phyloP scores from a whole-genome alignment of 257 asterid species.

The Knoxia roxburghii region DNA sequence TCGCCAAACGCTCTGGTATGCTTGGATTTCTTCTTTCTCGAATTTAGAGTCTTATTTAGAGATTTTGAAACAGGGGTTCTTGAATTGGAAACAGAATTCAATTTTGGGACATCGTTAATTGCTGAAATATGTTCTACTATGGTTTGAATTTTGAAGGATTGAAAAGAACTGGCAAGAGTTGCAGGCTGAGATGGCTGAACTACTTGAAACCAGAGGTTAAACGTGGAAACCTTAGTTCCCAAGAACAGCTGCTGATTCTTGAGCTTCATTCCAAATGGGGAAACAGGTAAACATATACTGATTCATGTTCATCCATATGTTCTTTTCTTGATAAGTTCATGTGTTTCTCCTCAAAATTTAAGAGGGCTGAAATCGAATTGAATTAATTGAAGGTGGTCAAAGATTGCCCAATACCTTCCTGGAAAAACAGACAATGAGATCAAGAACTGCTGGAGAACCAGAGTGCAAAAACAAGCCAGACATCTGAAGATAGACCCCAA shows the following conservation, averaged over 20 bases:
- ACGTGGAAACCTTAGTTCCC: slow-evolving; percentile 32
- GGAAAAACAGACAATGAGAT: no score
- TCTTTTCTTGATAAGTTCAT: no score
- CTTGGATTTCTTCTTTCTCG: no score
- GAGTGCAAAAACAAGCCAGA: slow-evolving; percentile 34
- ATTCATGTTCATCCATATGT: no score
- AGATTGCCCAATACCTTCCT: slow-evolving; percentile 30
- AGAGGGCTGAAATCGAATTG: no score
- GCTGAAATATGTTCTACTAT: not conserved
- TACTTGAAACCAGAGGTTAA: slow-evolving; percentile 37
- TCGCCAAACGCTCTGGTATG: slow-evolving; percentile 34
- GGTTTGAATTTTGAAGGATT: slow-evolving; percentile 18
- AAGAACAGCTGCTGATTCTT: slow-evolving; percentile 37
- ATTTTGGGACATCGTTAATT: no score
- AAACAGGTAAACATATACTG: slow-evolving; percentile 30
- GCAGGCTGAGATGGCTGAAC: slow-evolving; percentile 40
- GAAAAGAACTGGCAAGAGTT: slow-evolving; percentile 40
- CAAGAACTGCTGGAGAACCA: slow-evolving; percentile 39
- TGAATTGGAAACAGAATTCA: no score
- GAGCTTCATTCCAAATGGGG: slow-evolving; percentile 37
- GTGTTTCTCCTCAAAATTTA: no score
- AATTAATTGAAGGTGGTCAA: slow-evolving; percentile 35
- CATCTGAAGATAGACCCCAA: slow-evolving; percentile 32
- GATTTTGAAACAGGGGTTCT: no score
- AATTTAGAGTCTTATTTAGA: no score